Evolutionary conservation across 2,329 filamentous ascomycete species (phyloP).

Genomic region (Talaromyces sp.): DNA sequence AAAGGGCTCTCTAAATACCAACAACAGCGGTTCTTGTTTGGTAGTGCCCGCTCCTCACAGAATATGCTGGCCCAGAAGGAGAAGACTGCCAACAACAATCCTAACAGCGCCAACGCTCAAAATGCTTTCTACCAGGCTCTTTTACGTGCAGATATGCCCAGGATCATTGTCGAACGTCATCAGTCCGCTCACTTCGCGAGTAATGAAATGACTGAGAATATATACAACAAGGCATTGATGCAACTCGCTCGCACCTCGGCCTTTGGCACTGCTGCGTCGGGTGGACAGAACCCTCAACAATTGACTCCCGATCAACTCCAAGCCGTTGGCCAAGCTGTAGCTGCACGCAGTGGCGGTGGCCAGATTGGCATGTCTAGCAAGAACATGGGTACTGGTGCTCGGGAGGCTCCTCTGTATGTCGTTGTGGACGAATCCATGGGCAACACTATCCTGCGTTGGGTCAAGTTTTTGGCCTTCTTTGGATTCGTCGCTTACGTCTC

Average conservation of each 20-base stretch:
- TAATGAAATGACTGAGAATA: conserved; percentile 74
- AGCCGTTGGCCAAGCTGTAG: conserved; percentile 79
- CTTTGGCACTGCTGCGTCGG: conserved; percentile 14
- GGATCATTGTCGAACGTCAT: conserved; percentile 88
- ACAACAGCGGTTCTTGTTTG: conserved; percentile 44
- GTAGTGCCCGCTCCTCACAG: conserved; percentile 45
- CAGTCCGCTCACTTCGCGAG: conserved; percentile 82
- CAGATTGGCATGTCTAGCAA: conserved; percentile 59
- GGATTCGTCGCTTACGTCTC: conserved; percentile 76
- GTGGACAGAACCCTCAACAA: conserved; percentile 29
- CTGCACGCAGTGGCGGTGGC: conserved; percentile 68
- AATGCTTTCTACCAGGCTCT: conserved; percentile 93
- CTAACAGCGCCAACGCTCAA: conserved; percentile 81
- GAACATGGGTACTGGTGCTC: conserved; percentile 66
- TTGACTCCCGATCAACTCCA: conserved; percentile 68
- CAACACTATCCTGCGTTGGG: conserved; percentile 81
- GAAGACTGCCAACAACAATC: conserved; percentile 90
- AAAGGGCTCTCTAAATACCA: conserved; percentile 33
- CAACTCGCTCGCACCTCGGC: conserved; percentile 54
- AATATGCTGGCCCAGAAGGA: conserved; percentile 80
- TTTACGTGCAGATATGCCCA: conserved; percentile 87
- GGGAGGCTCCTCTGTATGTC: conserved; percentile 87
- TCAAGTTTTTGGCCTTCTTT: conserved; percentile 82
- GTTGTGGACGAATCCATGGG: conserved; percentile 89
- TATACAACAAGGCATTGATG: conserved; percentile 76